Percentiles rank a stretch among this genome's conserved stretches.
phyloP scores from a whole-genome alignment of 257 asterid species.

The Voacanga thouarsii region DNA sequence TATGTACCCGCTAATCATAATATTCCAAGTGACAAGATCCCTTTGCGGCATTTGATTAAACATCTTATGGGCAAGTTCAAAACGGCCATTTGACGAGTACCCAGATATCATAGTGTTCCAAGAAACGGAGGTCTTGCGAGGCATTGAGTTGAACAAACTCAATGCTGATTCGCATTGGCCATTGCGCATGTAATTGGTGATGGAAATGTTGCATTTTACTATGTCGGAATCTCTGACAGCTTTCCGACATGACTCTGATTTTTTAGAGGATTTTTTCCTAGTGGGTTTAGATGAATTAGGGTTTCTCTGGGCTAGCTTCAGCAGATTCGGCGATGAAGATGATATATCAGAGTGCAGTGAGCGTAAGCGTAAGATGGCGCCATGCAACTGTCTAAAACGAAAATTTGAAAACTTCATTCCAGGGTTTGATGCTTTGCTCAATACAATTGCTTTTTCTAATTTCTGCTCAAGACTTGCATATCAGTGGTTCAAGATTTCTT shows the following conservation, averaged over 20 bases:
- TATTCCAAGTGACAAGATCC: conserved; percentile 74
- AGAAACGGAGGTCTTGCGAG: conserved; percentile 58
- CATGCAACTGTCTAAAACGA: conserved; percentile 39
- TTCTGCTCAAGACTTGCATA: too few relatives aligned
- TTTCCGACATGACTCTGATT: conserved; percentile 15
- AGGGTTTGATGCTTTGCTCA: background rate
- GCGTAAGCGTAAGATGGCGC: conserved; percentile 31
- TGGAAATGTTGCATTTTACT: conserved; percentile 66
- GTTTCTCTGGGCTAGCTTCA: background rate
- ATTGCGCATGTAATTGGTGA: conserved; percentile 69
- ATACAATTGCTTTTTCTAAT: background rate
- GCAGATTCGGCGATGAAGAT: conserved; percentile 4
- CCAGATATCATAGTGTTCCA: conserved; percentile 88
- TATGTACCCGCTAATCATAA: conserved; percentile 66
- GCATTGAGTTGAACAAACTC: conserved; percentile 70
- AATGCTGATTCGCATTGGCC: conserved; percentile 63
- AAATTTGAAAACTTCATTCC: conserved; percentile 26
- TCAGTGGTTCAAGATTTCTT: too few relatives aligned
- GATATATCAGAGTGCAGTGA: conserved; percentile 15
- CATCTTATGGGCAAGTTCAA: conserved; percentile 51
- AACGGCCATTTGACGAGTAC: conserved; percentile 46
- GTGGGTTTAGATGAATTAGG: conserved; percentile 7
- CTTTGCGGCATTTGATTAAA: conserved; percentile 65
- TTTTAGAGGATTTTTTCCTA: background rate
- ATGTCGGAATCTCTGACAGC: conserved; percentile 41